Conservation (phyloP, 2,329 filamentous ascomycete genomes). For the Chrysoporthe deuterocubensis region DNA sequence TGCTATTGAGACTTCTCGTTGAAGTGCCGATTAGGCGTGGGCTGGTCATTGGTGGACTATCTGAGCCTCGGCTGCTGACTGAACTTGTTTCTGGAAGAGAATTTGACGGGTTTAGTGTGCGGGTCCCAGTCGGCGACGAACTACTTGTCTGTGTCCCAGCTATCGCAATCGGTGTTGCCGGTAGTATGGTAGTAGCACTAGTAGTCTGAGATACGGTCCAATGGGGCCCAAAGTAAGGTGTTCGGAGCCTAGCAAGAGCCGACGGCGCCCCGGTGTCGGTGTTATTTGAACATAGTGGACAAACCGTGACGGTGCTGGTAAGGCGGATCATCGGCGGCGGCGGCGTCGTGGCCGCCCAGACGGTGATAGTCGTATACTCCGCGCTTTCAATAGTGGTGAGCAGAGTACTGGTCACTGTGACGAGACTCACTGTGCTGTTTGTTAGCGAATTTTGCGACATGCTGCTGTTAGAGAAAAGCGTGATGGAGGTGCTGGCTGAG, state of each 20-base stretch:
- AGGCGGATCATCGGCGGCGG: background rate
- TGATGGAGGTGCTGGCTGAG: background rate
- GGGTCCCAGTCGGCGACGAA: background rate
- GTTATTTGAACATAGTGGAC: background rate
- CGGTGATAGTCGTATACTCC: conserved; percentile 15
- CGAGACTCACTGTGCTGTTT: background rate
- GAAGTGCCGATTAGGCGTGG: background rate
- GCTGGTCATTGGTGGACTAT: conserved; percentile 10
- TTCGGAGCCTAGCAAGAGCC: conserved; percentile 5
- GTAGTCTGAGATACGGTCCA: background rate
- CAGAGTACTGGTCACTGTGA: background rate
- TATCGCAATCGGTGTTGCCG: background rate
- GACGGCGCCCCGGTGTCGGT: conserved; percentile 5
- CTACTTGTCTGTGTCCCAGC: background rate
- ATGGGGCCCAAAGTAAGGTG: conserved; percentile 6
- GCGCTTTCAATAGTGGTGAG: background rate
- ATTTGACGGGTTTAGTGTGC: background rate
- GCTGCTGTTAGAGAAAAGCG: background rate
- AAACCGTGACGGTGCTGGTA: conserved; percentile 3
- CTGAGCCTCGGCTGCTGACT: conserved; percentile 10
- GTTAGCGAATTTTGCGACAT: background rate
- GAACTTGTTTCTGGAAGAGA: background rate
- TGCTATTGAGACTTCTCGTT: background rate
- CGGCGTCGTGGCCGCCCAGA: background rate
- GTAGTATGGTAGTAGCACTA: background rate